phyloP scores from a whole-genome alignment of 352 stramenopile genomes.

The Pythium insidiosum region DNA sequence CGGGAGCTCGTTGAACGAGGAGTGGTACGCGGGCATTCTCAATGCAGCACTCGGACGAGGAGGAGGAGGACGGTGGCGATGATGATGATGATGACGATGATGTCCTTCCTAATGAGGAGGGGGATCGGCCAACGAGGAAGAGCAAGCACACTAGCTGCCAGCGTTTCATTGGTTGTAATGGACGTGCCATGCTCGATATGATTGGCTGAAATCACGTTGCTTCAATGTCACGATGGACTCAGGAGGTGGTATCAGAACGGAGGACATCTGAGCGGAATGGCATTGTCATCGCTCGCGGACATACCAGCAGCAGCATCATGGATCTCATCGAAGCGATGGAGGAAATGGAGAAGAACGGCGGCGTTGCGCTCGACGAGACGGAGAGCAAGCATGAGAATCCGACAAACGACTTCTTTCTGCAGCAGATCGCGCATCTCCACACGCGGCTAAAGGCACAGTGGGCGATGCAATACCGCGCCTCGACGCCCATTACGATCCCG shows the following conservation, averaged over 20 bases:
- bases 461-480: slow-evolving; percentile 18
- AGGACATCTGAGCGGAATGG: too few relatives aligned
- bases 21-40: slow-evolving; percentile 90
- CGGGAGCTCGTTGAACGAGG: slow-evolving; percentile 68
- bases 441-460: slow-evolving; percentile 30
- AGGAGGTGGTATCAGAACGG: too few relatives aligned
- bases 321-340: slow-evolving; percentile 57
- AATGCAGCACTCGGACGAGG: too few relatives aligned
- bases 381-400: background rate
- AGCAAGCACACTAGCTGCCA: too few relatives aligned
- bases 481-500: slow-evolving; percentile 17
- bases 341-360: slow-evolving; percentile 19
- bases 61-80: background rate
- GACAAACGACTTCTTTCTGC: slow-evolving; percentile 32
- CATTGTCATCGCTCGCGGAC: too few relatives aligned
- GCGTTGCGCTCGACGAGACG: background rate
- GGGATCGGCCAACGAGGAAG: too few relatives aligned
- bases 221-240: too few relatives aligned
- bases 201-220: background rate
- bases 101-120: background rate
- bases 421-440: slow-evolving; percentile 33
- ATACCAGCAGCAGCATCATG: too few relatives aligned
- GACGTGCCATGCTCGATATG: background rate
- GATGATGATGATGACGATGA: background rate
- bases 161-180: background rate